Evolutionary conservation across 2,329 filamentous ascomycete species (phyloP).

Genomic region (Cercospora sp.): DNA sequence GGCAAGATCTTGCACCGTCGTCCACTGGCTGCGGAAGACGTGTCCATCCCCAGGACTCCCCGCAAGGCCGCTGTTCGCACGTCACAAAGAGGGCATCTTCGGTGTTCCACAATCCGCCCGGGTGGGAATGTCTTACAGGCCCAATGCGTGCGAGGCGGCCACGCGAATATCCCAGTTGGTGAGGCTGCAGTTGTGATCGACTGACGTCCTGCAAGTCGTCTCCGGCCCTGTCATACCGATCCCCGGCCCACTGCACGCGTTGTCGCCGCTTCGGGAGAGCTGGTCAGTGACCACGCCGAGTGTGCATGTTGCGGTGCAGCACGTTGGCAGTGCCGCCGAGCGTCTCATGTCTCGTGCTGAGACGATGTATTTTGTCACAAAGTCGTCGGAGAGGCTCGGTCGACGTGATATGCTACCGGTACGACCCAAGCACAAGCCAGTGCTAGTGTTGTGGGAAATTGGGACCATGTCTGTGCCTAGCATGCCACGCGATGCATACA

Average conservation of each 20-base stretch:
- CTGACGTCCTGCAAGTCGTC: neutral
- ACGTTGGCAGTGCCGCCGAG: neutral
- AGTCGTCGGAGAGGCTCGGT: constrained; percentile 5
- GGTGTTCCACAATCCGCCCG: neutral
- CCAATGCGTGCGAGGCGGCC: neutral
- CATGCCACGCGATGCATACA: constrained; percentile 6
- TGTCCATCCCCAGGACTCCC: neutral
- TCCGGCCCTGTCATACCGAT: neutral
- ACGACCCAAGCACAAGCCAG: neutral
- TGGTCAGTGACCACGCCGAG: neutral
- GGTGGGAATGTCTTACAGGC: neutral
- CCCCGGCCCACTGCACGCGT: neutral
- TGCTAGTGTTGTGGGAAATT: neutral
- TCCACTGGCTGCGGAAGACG: neutral
- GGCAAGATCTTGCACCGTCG: neutral
- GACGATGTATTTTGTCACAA: neutral
- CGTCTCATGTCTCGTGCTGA: neutral
- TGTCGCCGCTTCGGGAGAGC: neutral
- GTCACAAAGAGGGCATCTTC: neutral
- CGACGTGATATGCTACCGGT: neutral
- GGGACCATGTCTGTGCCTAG: neutral
- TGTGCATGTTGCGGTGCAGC: neutral
- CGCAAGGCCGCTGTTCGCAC: neutral
- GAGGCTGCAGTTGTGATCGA: neutral
- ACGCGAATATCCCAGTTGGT: neutral